Evolutionary conservation across 106 monocot species (phyloP).

Genomic region (Ottelia alismoides): DNA sequence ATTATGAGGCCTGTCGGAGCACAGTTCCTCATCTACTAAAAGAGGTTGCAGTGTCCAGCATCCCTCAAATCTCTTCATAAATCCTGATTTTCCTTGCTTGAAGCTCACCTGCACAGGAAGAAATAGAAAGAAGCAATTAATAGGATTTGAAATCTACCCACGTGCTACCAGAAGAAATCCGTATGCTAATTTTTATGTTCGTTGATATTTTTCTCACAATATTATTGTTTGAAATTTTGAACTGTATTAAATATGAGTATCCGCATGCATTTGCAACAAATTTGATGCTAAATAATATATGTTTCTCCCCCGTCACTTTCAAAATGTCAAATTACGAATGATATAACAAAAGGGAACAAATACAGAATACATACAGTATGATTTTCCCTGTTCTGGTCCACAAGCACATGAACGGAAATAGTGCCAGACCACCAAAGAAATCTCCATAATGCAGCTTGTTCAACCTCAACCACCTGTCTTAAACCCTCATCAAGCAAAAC

Average conservation of each 20-base stretch:
- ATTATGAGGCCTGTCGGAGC: constrained; percentile 37
- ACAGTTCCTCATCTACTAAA: constrained; percentile 42
- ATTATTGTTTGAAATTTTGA: too few species aligned
- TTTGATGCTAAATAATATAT: too few species aligned
- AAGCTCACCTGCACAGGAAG: constrained; percentile 59
- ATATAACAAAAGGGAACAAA: too few species aligned
- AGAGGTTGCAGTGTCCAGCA: constrained; percentile 75
- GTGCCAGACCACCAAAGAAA: constrained; percentile 97
- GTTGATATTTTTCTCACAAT: too few species aligned
- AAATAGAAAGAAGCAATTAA: not conserved
- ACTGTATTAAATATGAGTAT: too few species aligned
- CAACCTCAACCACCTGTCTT: constrained; percentile 82
- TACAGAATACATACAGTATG: constrained; percentile 49
- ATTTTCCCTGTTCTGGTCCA: constrained; percentile 69
- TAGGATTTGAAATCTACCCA: too few species aligned
- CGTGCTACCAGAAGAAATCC: too few species aligned
- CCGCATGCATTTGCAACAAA: too few species aligned
- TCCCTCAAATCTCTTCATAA: constrained; percentile 90
- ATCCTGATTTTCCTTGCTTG: constrained; percentile 78
- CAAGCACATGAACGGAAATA: constrained; percentile 74
- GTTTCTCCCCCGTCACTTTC: too few species aligned
- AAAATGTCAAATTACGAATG: too few species aligned
- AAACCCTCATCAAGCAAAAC: constrained; percentile 72
- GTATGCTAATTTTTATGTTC: too few species aligned
- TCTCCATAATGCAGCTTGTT: constrained; percentile 89